phyloP scores from a whole-genome alignment of 225 moss, liverwort and hornwort genomes.

The Anthoceros angustus region DNA sequence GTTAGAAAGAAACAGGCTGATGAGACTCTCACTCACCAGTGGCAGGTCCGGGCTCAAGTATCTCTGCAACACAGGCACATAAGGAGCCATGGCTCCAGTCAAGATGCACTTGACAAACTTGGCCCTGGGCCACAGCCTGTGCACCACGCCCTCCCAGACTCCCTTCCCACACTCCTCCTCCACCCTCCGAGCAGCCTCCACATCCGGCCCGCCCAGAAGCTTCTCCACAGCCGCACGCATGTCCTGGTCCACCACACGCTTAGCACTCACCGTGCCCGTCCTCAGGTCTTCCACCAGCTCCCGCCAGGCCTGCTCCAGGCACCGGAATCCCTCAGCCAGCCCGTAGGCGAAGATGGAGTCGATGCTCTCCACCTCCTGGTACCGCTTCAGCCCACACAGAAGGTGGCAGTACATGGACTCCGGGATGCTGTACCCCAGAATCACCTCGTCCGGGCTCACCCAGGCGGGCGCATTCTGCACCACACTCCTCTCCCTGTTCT shows the following conservation, averaged over 20 bases:
- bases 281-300: slow-evolving; percentile 56
- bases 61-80: slow-evolving; percentile 37
- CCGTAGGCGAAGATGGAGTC: not conserved
- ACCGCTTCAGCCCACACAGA: not conserved
- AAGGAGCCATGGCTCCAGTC: slow-evolving; percentile 58
- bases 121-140: slow-evolving; percentile 55
- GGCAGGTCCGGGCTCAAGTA: slow-evolving; percentile 29
- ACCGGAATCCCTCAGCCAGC: slow-evolving; percentile 11
- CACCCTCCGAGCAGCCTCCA: slow-evolving; percentile 31
- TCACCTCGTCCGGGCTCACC: not conserved
- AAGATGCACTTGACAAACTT: slow-evolving; percentile 31
- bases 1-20: not conserved
- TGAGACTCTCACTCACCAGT: slow-evolving; percentile 15
- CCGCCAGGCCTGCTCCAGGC: slow-evolving; percentile 17
- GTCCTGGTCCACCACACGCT: slow-evolving; percentile 19
- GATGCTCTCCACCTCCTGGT: not conserved
- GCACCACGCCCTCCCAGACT: slow-evolving; percentile 47
- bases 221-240: slow-evolving; percentile 25
- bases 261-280: slow-evolving; percentile 34
- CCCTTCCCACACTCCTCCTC: slow-evolving; percentile 30
- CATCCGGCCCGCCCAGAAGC: slow-evolving; percentile 24
- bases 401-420: slow-evolving; percentile 4
- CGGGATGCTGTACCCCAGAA: not conserved
- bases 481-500: not conserved
- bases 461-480: not conserved